A percentile compares a stretch with the other conserved stretches of the same genome.
phyloP scores from a whole-genome alignment of 305 asterid species.

The Fraxinus albicans region DNA sequence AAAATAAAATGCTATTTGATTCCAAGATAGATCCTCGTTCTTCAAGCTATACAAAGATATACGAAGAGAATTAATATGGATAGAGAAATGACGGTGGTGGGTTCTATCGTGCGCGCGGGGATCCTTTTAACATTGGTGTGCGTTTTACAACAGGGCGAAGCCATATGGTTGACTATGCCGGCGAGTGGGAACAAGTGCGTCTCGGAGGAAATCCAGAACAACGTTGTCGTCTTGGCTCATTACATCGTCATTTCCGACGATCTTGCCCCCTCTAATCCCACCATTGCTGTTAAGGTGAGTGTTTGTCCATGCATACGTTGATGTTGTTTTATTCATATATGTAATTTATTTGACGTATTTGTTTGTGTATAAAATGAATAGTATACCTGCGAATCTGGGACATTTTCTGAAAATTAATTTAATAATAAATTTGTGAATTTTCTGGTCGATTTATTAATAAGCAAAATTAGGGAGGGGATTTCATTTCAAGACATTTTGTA shows the following conservation, averaged over 20 bases:
- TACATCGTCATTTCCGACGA: constrained; percentile 74
- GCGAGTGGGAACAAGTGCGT: constrained; percentile 74
- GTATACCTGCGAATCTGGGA: not conserved
- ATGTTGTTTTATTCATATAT: too few relatives aligned
- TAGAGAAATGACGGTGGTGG: constrained; percentile 31
- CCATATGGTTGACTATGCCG: constrained; percentile 79
- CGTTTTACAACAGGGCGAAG: constrained; percentile 38
- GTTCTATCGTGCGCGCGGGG: constrained; percentile 37
- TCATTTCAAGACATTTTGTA: not conserved
- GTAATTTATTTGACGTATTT: not conserved
- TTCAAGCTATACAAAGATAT: not conserved
- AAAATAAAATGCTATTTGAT: too few relatives aligned
- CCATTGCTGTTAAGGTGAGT: constrained; percentile 75
- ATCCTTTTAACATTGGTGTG: constrained; percentile 34
- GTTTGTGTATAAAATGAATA: too few relatives aligned
- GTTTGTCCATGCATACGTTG: not conserved
- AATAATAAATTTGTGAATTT: not conserved
- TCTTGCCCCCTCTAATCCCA: constrained; percentile 54
- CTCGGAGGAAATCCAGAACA: constrained; percentile 83
- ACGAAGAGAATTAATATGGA: constrained; percentile 1
- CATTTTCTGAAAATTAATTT: not conserved
- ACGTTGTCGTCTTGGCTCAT: constrained; percentile 84
- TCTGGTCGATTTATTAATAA: not conserved
- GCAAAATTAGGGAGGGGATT: not conserved
- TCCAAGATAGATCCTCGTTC: too few relatives aligned